Base-by-base conservation (phyloP, 352 stramenopile species). In the Globisporangium alternatum region DNA sequence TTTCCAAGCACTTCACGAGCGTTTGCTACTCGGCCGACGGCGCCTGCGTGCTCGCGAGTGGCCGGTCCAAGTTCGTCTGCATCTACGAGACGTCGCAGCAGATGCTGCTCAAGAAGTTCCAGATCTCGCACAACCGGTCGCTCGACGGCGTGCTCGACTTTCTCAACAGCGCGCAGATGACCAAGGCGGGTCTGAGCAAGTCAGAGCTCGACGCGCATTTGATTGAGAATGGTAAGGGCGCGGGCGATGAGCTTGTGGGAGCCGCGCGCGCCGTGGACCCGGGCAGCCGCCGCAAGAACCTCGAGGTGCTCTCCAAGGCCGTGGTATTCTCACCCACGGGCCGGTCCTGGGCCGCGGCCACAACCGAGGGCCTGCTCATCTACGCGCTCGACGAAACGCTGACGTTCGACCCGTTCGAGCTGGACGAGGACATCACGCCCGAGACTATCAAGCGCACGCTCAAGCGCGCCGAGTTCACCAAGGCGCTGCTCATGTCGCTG, bases 101-200 rank as follows among this genome's bases (percentile, higher is more conserved):
- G 59, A 96, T 99, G 31, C 76, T 99, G 58, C 78, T 99, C 52
- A 99, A 99, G 68, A 99, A 99, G 74, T 99, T 99, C 74, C 97
- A 99, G 82, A 87, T 99, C 47, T 98, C 93, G 33, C 97, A 99
- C 81, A 99, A 99, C 78, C 76, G 97, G 49, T 97, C 88, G 35
- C 72, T 97, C 1, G 96, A 99, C 68, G 97, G 97, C 41, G 93
- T 99, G 43, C 71, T 99, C 61, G 97, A 99, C 74, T 86, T 98
- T 72, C 90, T 99, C 62, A 93, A 98, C 83, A 97, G 76, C 81
- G 74, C 74, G 80, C 80, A 97, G 44, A 72, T 97, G 57, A 97
- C 84, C 5, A 76, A 83, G 22, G 80, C 82, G 5, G 91, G 90
- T 1, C 41, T 91, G 3, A 90, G 78, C 48, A 87, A 88, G 66